Conservation (phyloP, 805 yeast genomes). For the Pichia heedii region DNA sequence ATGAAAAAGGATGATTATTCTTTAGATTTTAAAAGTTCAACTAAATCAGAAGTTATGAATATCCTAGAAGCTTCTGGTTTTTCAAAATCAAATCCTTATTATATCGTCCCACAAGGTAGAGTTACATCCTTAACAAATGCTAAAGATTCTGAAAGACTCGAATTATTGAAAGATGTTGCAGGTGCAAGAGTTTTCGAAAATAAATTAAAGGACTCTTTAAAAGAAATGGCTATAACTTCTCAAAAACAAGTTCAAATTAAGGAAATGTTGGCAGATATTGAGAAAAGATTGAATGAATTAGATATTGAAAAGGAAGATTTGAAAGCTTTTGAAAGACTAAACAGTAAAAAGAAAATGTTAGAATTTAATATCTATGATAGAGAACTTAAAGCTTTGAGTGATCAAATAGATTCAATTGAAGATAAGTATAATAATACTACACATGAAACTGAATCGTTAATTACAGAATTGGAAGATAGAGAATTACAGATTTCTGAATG, state of each 20-base stretch:
- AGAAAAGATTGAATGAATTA: constrained; percentile 65
- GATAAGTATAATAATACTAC: constrained; percentile 43
- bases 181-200: constrained; percentile 89
- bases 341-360: constrained; percentile 55
- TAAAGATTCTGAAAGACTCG: constrained; percentile 72
- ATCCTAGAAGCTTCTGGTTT: constrained; percentile 88
- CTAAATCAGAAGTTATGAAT: constrained; percentile 73
- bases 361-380: constrained; percentile 73
- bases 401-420: constrained; percentile 53
- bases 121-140: constrained; percentile 85
- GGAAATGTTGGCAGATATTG: constrained; percentile 61
- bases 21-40: constrained; percentile 68
- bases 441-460: constrained; percentile 43
- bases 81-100: constrained; percentile 82
- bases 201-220: constrained; percentile 66
- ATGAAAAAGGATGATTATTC: constrained; percentile 87
- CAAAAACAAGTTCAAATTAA: constrained; percentile 63
- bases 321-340: constrained; percentile 57
- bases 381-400: constrained; percentile 56
- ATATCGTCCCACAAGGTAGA: constrained; percentile 94
- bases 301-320: constrained; percentile 74
- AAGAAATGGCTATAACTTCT: constrained; percentile 69
- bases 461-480: constrained; percentile 50
- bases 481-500: constrained; percentile 43
- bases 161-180: constrained; percentile 80